A percentile compares a stretch with the other conserved stretches of the same genome.
Conservation (phyloP, 2,329 filamentous ascomycete genomes). For the Ophiocordyceps robertsii region DNA sequence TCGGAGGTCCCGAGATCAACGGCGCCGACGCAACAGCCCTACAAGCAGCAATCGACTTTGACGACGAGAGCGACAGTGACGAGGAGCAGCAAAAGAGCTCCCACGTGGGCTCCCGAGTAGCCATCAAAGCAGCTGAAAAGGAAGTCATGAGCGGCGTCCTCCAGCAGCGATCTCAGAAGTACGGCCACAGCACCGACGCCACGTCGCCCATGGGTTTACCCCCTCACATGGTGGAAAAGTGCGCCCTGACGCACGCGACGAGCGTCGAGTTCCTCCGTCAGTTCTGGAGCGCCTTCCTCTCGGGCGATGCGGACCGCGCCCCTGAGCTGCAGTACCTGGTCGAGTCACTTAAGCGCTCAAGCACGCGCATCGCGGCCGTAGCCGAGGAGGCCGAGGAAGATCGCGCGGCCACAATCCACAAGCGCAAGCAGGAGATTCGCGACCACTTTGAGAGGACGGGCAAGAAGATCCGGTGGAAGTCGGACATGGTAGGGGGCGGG, state of each 20-base stretch:
- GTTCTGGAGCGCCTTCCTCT: constrained; percentile 89
- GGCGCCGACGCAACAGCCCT: constrained; percentile 42
- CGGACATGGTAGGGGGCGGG: constrained; percentile 59
- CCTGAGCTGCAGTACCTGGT: constrained; percentile 69
- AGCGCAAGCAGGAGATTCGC: constrained; percentile 55
- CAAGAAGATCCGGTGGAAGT: constrained; percentile 58
- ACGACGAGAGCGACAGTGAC: constrained; percentile 57
- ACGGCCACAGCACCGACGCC: constrained; percentile 33
- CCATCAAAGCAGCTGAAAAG: constrained; percentile 48
- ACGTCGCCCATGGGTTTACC: constrained; percentile 41
- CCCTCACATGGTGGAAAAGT: constrained; percentile 42
- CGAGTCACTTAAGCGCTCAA: constrained; percentile 66
- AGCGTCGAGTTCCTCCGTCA: constrained; percentile 94
- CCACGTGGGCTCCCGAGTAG: constrained; percentile 57
- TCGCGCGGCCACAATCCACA: constrained; percentile 51
- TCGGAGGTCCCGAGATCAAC: constrained; percentile 37
- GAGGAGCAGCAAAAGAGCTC: constrained; percentile 39
- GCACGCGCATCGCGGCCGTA: constrained; percentile 67
- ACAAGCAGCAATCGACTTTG: constrained; percentile 50
- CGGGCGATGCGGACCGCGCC: constrained; percentile 70
- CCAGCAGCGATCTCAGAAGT: constrained; percentile 46
- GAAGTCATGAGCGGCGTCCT: constrained; percentile 54
- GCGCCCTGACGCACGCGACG: constrained; percentile 68
- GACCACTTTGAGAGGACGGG: constrained; percentile 59
- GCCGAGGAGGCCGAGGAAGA: constrained; percentile 68